A percentile compares a stretch with the other conserved stretches of the same genome.
phyloP scores from a whole-genome alignment of 768 basidiomycete genomes.

The Hemileccinum rubropunctum region DNA sequence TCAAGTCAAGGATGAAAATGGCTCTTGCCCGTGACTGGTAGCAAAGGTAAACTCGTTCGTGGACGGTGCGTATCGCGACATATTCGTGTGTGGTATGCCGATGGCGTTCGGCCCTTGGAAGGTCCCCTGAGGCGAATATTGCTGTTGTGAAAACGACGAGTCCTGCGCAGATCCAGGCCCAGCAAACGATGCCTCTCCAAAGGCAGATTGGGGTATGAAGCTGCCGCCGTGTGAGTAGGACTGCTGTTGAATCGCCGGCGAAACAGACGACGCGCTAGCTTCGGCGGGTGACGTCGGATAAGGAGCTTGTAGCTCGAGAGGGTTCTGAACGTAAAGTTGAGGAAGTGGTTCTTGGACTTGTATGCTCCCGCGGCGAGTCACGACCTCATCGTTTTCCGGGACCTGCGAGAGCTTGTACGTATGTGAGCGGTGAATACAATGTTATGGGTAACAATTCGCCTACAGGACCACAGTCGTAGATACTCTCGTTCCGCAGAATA shows the following conservation, averaged over 20 bases:
- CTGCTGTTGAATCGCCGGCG: constrained; percentile 15
- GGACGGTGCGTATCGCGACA: constrained; percentile 19
- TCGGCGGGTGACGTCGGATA: constrained; percentile 21
- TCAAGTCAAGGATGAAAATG: constrained; percentile 21
- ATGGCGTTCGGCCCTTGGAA: constrained; percentile 17
- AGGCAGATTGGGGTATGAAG: constrained; percentile 14
- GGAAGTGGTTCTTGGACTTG: constrained; percentile 19
- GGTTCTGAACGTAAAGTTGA: constrained; percentile 22
- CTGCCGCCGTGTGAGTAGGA: constrained; percentile 10
- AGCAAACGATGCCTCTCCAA: constrained; percentile 19
- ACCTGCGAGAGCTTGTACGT: constrained; percentile 19
- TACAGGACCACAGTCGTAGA: constrained; percentile 29
- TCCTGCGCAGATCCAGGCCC: constrained; percentile 11
- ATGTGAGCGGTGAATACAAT: background rate
- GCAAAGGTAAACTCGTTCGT: constrained; percentile 21
- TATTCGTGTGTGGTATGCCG: constrained; percentile 9
- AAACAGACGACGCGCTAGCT: constrained; percentile 11
- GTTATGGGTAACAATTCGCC: background rate
- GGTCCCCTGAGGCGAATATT: constrained; percentile 17
- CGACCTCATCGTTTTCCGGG: constrained; percentile 22
- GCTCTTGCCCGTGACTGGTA: constrained; percentile 23
- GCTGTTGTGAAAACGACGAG: constrained; percentile 12
- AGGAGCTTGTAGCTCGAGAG: constrained; percentile 11
- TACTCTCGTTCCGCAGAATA: constrained; percentile 20
- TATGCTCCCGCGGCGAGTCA: constrained; percentile 28